Percentiles rank a stretch among this genome's conserved stretches.
These are phyloP conservation scores for Mucor mucedo DNA, from an alignment of 371 early-diverging fungal species.

Conservation along the genomic window DNA sequence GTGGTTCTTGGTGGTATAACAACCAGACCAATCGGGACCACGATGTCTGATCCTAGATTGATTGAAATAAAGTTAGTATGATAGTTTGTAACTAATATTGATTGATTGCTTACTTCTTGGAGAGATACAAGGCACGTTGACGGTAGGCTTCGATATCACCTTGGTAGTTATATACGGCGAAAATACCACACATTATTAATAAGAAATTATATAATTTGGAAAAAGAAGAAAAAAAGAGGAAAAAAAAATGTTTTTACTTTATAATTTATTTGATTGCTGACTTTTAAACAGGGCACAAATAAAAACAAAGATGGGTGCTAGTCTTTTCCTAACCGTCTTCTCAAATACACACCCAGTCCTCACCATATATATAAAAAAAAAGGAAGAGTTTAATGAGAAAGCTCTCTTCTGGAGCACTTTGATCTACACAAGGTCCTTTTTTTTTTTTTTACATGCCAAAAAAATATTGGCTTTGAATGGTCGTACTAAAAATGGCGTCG, in stretches of 20 bases:
- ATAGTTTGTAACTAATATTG: not conserved
- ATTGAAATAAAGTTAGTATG: not conserved
- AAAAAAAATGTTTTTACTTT: constrained; percentile 1
- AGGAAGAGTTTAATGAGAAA: not conserved
- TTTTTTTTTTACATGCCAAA: too few relatives aligned
- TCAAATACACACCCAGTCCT: too few relatives aligned
- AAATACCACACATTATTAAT: constrained; percentile 92
- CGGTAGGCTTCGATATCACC: constrained; percentile 80
- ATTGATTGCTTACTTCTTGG: constrained; percentile 76
- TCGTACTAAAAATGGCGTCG: not conserved
- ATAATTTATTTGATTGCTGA: constrained; percentile 1
- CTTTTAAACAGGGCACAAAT: not conserved
- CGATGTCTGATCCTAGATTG: constrained; percentile 83
- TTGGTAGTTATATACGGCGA: constrained; percentile 87
- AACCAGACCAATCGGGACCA: constrained; percentile 97
- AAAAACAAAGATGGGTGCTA: constrained; percentile 1
- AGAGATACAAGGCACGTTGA: constrained; percentile 81
- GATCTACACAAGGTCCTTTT: too few relatives aligned
- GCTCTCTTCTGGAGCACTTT: too few relatives aligned
- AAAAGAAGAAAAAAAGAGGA: not conserved
- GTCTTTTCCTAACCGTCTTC: not conserved
- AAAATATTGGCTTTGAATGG: not conserved
- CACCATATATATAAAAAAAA: not conserved
- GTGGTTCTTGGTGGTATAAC: constrained; percentile 76
- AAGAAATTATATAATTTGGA: not conserved